Conservation (phyloP, 2,329 filamentous ascomycete genomes). For the Diaporthe sp. region DNA sequence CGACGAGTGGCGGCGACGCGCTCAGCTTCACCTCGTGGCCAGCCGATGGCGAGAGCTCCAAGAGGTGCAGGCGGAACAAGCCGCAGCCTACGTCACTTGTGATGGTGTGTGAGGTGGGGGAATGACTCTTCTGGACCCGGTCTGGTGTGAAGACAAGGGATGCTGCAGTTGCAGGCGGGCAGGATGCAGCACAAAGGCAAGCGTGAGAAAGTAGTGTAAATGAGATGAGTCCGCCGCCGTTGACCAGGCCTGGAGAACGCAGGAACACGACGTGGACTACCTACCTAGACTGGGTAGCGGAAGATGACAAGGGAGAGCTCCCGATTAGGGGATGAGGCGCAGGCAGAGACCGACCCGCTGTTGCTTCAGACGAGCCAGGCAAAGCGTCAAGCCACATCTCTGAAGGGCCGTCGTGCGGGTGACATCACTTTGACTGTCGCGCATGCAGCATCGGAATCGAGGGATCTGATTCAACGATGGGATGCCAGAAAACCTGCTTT, state of each 20-base stretch:
- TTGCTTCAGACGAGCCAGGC: not conserved
- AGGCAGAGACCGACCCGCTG: not conserved
- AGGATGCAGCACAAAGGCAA: not conserved
- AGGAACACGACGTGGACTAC: conserved; percentile 11
- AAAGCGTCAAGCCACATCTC: conserved; percentile 35
- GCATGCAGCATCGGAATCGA: conserved; percentile 4
- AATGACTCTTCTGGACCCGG: not conserved
- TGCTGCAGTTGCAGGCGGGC: conserved; percentile 19
- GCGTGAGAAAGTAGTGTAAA: not conserved
- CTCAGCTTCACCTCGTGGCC: not conserved
- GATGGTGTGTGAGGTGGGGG: conserved; percentile 6
- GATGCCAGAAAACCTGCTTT: conserved; percentile 35
- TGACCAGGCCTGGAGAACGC: conserved; percentile 7
- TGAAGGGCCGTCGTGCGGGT: conserved; percentile 14
- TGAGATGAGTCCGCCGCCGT: not conserved
- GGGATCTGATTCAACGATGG: conserved; percentile 24
- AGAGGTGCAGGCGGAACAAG: conserved; percentile 13
- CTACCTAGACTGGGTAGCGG: not conserved
- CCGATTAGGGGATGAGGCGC: not conserved
- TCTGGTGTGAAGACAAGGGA: conserved; percentile 8
- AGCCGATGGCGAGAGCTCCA: not conserved
- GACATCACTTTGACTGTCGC: conserved; percentile 33
- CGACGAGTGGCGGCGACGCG: conserved; percentile 22
- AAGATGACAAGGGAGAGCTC: not conserved
- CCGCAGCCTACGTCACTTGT: conserved; percentile 34